phyloP scores from a whole-genome alignment of 805 yeast genomes.

The Metschnikowia matae region DNA sequence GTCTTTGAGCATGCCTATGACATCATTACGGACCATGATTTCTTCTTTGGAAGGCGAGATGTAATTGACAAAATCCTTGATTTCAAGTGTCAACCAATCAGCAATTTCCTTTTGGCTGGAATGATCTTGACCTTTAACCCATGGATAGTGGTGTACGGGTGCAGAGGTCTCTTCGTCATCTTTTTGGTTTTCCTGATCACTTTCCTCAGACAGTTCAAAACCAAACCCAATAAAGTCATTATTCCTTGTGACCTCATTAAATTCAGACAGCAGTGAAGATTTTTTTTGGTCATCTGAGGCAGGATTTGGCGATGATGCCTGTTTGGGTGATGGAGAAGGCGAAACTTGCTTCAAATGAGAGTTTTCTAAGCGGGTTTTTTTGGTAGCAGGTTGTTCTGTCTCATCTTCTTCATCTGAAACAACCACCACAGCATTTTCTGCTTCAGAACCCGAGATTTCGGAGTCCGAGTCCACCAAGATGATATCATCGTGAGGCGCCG shows the following conservation, averaged over 20 bases:
- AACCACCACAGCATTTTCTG: slow-evolving; percentile 31
- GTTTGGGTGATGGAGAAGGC: not conserved
- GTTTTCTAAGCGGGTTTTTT: slow-evolving; percentile 6
- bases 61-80: slow-evolving; percentile 77
- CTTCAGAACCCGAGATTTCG: slow-evolving; percentile 11
- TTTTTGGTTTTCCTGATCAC: not conserved
- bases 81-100: slow-evolving; percentile 84
- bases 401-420: slow-evolving; percentile 22
- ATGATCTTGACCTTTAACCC: slow-evolving; percentile 78
- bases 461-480: slow-evolving; percentile 6
- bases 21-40: slow-evolving; percentile 58
- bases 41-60: slow-evolving; percentile 81
- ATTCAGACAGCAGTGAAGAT: not conserved
- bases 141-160: slow-evolving; percentile 44
- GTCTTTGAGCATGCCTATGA: slow-evolving; percentile 56
- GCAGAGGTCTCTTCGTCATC: slow-evolving; percentile 9
- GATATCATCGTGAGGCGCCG: slow-evolving; percentile 4
- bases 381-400: slow-evolving; percentile 8
- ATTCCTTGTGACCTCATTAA: slow-evolving; percentile 41
- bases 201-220: slow-evolving; percentile 40
- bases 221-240: slow-evolving; percentile 57
- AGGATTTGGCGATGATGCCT: not conserved
- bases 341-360: not conserved
- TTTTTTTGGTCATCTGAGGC: too few species aligned
- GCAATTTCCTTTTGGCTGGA: slow-evolving; percentile 72